Evolutionary conservation across 2,329 filamentous ascomycete species (phyloP).

Genomic region (Ophiosphaerella korrae): DNA sequence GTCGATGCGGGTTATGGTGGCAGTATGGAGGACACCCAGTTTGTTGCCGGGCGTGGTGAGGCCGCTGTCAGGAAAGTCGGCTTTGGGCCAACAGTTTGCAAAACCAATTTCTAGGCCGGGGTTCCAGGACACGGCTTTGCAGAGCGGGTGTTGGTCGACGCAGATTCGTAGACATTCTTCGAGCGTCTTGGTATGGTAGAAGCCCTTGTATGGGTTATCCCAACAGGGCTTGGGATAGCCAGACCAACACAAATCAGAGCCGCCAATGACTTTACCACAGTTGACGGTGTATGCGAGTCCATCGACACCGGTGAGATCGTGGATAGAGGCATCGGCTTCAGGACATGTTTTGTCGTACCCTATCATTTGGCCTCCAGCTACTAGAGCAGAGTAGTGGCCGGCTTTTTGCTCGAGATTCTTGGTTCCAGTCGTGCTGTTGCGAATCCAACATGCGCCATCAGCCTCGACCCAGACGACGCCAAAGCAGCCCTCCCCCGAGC

Average conservation of each 20-base stretch:
- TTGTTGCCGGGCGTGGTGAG: conserved; percentile 11
- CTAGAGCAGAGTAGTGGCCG: conserved; percentile 27
- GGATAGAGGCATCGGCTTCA: conserved; percentile 23
- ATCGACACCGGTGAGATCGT: conserved; percentile 24
- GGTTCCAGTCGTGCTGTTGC: conserved; percentile 27
- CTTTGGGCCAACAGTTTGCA: conserved; percentile 43
- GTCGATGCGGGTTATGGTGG: conserved; percentile 31
- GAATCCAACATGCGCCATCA: conserved; percentile 32
- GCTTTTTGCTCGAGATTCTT: conserved; percentile 10
- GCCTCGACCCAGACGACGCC: conserved; percentile 31
- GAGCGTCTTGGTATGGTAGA: conserved; percentile 33
- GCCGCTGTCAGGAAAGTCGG: conserved; percentile 12
- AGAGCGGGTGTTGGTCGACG: conserved; percentile 34
- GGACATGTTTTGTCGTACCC: conserved; percentile 29
- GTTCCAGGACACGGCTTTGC: conserved; percentile 35
- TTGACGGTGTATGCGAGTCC: conserved; percentile 36
- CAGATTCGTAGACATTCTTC: conserved; percentile 37
- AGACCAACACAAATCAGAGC: conserved; percentile 25
- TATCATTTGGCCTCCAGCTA: conserved; percentile 24
- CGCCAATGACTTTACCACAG: conserved; percentile 32
- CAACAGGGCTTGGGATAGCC: conserved; percentile 26
- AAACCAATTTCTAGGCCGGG: conserved; percentile 34
- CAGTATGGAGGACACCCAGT: conserved; percentile 28
- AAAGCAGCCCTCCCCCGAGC: conserved; percentile 36
- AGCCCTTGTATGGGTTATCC: conserved; percentile 22